Conservation (phyloP, 257 asterid species). For the Gentiana dahurica region DNA sequence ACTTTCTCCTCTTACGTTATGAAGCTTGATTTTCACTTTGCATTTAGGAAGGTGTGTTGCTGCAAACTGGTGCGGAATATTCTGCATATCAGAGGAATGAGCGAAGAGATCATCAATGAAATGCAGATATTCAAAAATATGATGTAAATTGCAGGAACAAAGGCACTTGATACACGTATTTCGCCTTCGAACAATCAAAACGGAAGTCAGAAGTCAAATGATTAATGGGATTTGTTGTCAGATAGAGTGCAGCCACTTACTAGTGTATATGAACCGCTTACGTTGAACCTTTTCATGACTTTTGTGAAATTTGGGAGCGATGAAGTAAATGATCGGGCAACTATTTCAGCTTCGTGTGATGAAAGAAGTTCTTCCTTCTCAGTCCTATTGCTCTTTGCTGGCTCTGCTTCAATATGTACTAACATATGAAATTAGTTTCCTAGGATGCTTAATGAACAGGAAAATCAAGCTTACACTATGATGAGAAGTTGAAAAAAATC, state of each 20-base stretch:
- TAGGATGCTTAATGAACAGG: background rate
- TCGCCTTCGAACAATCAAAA: background rate
- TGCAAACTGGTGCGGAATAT: conserved; percentile 84
- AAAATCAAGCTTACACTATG: background rate
- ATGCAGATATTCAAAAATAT: background rate
- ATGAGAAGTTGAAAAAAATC: background rate
- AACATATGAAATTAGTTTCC: background rate
- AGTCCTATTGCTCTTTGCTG: conserved; percentile 20
- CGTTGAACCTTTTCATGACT: conserved; percentile 86
- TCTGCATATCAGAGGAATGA: conserved; percentile 33
- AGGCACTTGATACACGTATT: background rate
- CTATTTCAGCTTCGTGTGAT: conserved; percentile 69
- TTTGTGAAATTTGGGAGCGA: conserved; percentile 57
- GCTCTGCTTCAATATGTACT: conserved; percentile 33
- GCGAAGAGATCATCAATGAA: conserved; percentile 12
- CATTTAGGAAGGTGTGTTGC: conserved; percentile 74
- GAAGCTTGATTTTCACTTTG: conserved; percentile 70
- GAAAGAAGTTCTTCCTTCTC: conserved; percentile 41
- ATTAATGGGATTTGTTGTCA: background rate
- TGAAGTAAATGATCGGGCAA: conserved; percentile 60
- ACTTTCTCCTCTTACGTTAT: conserved; percentile 61
- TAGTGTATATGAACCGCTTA: conserved; percentile 90
- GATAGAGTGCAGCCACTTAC: conserved; percentile 30
- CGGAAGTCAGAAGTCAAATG: background rate
- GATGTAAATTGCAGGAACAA: background rate